Evolutionary conservation across 208 protist genomes (phyloP).

Genomic region (Acanthamoeba polyphaga): DNA sequence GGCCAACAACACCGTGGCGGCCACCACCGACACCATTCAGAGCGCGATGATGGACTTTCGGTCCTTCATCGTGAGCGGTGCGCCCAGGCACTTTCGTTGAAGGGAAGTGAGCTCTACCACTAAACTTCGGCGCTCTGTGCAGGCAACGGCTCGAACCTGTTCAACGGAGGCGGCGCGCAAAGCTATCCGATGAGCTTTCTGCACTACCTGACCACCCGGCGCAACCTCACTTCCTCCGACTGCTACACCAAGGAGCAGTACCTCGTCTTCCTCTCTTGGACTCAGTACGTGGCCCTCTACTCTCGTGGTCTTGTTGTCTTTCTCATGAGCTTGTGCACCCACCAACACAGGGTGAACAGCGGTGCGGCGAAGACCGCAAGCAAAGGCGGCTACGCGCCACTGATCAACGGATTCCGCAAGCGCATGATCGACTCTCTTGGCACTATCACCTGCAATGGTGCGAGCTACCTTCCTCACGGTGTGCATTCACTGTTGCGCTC

Average conservation of each 20-base stretch:
- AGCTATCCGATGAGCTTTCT: slow-evolving; percentile 18
- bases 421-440: not conserved
- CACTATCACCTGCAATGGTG: slow-evolving; percentile 55
- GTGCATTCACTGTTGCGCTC: no score
- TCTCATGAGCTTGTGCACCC: no score
- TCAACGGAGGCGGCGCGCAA: not conserved
- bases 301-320: not conserved
- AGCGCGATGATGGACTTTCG: slow-evolving; percentile 7
- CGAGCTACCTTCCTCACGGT: no score
- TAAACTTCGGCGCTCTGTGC: not conserved
- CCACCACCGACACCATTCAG: not conserved
- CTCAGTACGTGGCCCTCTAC: not conserved
- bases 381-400: not conserved
- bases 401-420: not conserved
- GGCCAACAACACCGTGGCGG: not conserved
- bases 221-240: not conserved
- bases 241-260: slow-evolving; percentile 3
- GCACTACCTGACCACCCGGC: not conserved
- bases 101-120: no score
- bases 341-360: not conserved
- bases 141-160: not conserved
- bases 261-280: slow-evolving; percentile 1
- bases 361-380: not conserved
- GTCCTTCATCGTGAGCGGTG: not conserved
- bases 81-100: no score